Conservation (phyloP, 2,329 filamentous ascomycete genomes). For the Penicillium griseofulvum region DNA sequence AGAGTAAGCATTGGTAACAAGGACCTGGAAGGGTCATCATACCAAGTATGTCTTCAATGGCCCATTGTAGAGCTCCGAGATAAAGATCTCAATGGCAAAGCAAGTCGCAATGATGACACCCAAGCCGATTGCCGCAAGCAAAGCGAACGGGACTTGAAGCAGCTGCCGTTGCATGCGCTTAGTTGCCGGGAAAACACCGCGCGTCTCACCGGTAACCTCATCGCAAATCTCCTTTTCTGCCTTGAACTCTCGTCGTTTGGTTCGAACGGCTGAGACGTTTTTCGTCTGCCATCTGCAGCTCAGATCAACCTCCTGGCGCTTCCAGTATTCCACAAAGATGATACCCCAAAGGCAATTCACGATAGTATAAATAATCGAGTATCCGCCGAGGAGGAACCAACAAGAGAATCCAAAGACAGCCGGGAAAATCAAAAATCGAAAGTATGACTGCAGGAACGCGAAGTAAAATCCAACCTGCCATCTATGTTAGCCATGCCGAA, state of each 20-base stretch:
- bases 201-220: slow-evolving; percentile 75
- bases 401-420: slow-evolving; percentile 74
- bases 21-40: slow-evolving; percentile 32
- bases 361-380: slow-evolving; percentile 77
- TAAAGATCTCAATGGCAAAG: slow-evolving; percentile 95
- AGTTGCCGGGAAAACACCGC: slow-evolving; percentile 71
- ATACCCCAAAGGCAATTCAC: slow-evolving; percentile 81
- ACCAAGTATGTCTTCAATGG: slow-evolving; percentile 84
- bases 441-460: slow-evolving; percentile 91
- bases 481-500: background rate
- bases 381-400: slow-evolving; percentile 80
- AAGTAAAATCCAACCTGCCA: slow-evolving; percentile 85
- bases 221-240: slow-evolving; percentile 76
- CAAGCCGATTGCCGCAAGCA: slow-evolving; percentile 70
- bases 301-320: slow-evolving; percentile 84
- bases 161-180: slow-evolving; percentile 79
- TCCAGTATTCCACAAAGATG: slow-evolving; percentile 94
- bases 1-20: slow-evolving; percentile 5
- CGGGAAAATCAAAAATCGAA: slow-evolving; percentile 78
- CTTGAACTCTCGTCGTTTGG: slow-evolving; percentile 72
- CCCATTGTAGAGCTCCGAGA: slow-evolving; percentile 89
- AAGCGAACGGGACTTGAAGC: slow-evolving; percentile 82
- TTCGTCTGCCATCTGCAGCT: slow-evolving; percentile 88
- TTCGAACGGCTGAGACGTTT: slow-evolving; percentile 78
- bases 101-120: slow-evolving; percentile 85